Base-by-base conservation (phyloP, 2,329 filamentous ascomycete species). In the Pseudomassariella vexata region DNA sequence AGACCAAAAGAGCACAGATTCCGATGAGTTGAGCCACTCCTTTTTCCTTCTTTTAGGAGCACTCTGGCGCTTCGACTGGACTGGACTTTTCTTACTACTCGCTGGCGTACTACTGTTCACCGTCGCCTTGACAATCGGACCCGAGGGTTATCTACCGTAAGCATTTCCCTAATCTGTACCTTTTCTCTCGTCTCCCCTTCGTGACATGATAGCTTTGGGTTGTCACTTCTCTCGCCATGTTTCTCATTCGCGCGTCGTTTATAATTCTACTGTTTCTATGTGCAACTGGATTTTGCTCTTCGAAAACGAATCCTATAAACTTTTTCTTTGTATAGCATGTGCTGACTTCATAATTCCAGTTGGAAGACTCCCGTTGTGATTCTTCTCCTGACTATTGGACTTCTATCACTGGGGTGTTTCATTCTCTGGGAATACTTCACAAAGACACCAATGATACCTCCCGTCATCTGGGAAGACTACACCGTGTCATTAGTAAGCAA, bases 291-390 rank as follows among this genome's bases (percentile, higher is more conserved):
- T n/a, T n/a, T n/a, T n/a, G n/a, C n/a, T n/a, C n/a, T n/a, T n/a
- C n/a, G n/a, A n/a, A n/a, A n/a, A n/a, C n/a, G n/a, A n/a, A n/a
- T n/a, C n/a, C n/a, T n/a, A n/a, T n/a, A n/a, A n/a, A n/a, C n/a
- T n/a, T n/a, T n/a, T n/a, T n/a, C n/a, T n/a, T n/a, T n/a, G n/a
- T n/a, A n/a, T n/a, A n/a, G n/a, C n/a, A n/a, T n/a, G n/a, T n/a
- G n/a, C n/a, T n/a, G n/a, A n/a, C n/a, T n/a, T n/a, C n/a, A n/a
- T n/a, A n/a, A n/a, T n/a, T n/a, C n/a, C n/a, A n/a, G n/a, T 12
- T 57, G 52, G 53, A 50, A 53, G 36, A 55, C 50, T 6, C 48
- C 53, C n/a, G 48, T 47, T 5, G 51, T 56, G 24, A 50, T 57
- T 25, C 39, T 52, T 10, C 41, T 55, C n/a, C 32, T 56, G 5